Base-by-base conservation (phyloP, 805 yeast species). In the Wickerhamomyces sydowiorum region DNA sequence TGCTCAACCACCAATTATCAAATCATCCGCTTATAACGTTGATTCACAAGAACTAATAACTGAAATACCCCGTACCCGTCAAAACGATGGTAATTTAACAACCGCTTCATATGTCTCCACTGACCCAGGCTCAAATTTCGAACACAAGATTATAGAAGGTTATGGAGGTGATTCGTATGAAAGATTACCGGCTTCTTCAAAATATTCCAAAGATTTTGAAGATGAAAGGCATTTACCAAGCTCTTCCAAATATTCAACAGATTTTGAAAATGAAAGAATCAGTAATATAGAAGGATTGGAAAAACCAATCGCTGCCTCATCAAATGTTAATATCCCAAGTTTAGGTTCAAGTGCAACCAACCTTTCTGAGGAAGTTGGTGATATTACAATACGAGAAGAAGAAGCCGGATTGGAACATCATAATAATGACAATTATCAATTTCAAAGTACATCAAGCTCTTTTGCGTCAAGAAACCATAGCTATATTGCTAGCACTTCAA, bases 241-340 rank as follows among this genome's bases (percentile, higher is more conserved):
- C 30, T 27, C 30, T 27, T 9, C 30, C 5, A 13, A 27, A 12
- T 8, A 24, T 8, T 24, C 27, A 8, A 8, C 27, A 8, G 27
- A 24, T n/a, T n/a, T n/a, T n/a, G n/a, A n/a, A n/a, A n/a, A n/a
- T n/a, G n/a, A n/a, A n/a, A n/a, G n/a, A n/a, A n/a, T n/a, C 5
- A 13, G 14, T 9, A 21, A 3, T 6, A 17, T 31, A 18, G 53
- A 48, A 13, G 43, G 30, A 1, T 43, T 49, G 29, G 59, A 52
- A 18, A 53, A 51, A 23, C 61, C 61, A 18, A 54, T 56, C 33
- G 61, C 61, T 10, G 42, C 59, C 2, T 56, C 61, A 1, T 55
- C 61, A 14, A 56, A 56, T 37, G 39, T 56, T 12, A 54, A 56
- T 38, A 51, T 56, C 14, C 37, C 59, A 18, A 53, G 55, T 15